Conservation (phyloP, 768 basidiomycete genomes). For the Rhodotorula diobovata region DNA sequence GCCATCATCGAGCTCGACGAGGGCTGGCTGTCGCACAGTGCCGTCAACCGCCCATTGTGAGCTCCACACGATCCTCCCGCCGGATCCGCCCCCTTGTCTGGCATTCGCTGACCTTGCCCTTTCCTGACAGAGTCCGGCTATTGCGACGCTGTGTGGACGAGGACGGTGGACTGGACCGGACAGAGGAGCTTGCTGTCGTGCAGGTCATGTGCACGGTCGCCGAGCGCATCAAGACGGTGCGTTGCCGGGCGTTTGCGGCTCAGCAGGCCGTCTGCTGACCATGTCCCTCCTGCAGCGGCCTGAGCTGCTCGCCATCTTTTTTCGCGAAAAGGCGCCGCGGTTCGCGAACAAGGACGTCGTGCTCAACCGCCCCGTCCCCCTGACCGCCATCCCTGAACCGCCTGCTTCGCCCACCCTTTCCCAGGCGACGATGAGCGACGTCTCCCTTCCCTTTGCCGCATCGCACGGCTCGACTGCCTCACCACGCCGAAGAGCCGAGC, state of each 20-base stretch:
- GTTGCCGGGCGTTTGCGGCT: not conserved
- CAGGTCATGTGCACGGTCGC: constrained; percentile 86
- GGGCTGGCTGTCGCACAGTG: constrained; percentile 84
- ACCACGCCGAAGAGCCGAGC: constrained; percentile 64
- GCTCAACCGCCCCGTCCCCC: constrained; percentile 30
- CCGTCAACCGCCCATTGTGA: constrained; percentile 53
- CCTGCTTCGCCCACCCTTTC: constrained; percentile 56
- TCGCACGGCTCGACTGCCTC: constrained; percentile 42
- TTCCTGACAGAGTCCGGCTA: constrained; percentile 54
- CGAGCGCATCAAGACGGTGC: constrained; percentile 72
- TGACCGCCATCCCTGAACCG: constrained; percentile 31
- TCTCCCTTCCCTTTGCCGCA: constrained; percentile 48
- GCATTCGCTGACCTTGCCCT: not conserved
- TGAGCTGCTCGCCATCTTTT: constrained; percentile 92
- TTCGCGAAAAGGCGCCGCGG: constrained; percentile 88
- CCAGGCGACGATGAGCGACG: constrained; percentile 57
- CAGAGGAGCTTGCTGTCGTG: constrained; percentile 60
- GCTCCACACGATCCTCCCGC: not conserved
- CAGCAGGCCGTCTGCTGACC: not conserved
- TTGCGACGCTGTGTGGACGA: constrained; percentile 87
- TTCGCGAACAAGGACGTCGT: constrained; percentile 35
- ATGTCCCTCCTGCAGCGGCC: constrained; percentile 52
- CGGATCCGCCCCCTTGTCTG: not conserved
- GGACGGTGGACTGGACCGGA: constrained; percentile 48
- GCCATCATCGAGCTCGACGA: constrained; percentile 89